Evolutionary conservation across 106 monocot genomes (phyloP), one percentile per base, ranked within the genome.

Genomic region (Alisma plantagoaquatica): DNA sequence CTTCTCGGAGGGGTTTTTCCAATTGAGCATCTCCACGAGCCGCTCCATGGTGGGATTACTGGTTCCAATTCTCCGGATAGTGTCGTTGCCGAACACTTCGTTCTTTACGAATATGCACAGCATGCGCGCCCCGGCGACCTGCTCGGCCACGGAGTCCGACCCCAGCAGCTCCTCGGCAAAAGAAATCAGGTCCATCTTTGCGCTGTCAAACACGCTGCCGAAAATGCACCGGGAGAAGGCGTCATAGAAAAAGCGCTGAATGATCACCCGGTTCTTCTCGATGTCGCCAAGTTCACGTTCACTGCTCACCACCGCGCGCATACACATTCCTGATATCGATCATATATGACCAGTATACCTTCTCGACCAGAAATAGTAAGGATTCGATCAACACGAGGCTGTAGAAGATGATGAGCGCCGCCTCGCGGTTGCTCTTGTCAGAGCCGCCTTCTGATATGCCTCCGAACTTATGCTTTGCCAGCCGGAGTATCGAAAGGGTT

Each of bases 211-310:
- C 49, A 86, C 51, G 57, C 77, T 86, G 0, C 80, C 80, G 18
- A 56, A 30, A 63, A 86, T 29, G 56, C 80, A 68, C 9, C 23
- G 60, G 0, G 77, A 77, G 59, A 74, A 86, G 2, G 80, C 70
- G 48, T 86, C 77, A 43, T 86, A 86, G 51, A 86, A 77, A 67
- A 86, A 86, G 6, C 81, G 65, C 27, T 42, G 69, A 29, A 86
- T 46, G 16, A 71, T 55, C 9, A 80, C 57, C 22, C 54, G 16
- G 0, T 59, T 70, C n/a, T n/a, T n/a, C n/a, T n/a, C n/a, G 0
- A 27, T 17, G 1, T 41, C 26, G 0, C 61, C 71, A 10, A 86
- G 60, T 3, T 58, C 56, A 16, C 76, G 77, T 14, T 86, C 80
- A 4, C 12, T 1, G 63, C 50, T 44, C 16, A 80, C 86, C 45